Base-by-base conservation (phyloP, 371 early-diverging fungal species). In the Zancudomyces culisetae region DNA sequence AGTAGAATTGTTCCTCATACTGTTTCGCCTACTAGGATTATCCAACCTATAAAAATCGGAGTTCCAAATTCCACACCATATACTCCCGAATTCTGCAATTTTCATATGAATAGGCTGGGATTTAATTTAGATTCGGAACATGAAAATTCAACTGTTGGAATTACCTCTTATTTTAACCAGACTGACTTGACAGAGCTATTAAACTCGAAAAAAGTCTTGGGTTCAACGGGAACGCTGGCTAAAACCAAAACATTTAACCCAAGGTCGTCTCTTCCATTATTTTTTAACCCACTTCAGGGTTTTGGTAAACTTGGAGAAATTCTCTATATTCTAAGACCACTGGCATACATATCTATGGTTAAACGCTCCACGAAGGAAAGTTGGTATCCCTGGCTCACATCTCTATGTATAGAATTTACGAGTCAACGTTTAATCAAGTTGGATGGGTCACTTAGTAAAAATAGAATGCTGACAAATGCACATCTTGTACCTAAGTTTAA, bases 351-450 rank as follows among this genome's bases (percentile, higher is more conserved):
- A 2, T 49, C 87, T 24, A 75, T 80, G 2, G 72, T 90, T 43
- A 71, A 79, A 55, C 74, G 73, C 49, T 83, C 72, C 55, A 91
- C 90, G 12, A 62, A 57, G 51, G 59, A 72, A 43, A 79, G 85
- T 12, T 92, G 88, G 85, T 72, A 73, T 47, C 93, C 96, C 3
- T 90, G 90, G 87, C 57, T 82, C 19, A 29, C 83, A 3, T 91
- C 93, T 0, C 53, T 90, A 29, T 55, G 71, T 0, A 59, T 87
- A 29, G 96, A 95, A 55, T 27, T 77, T 19, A 53, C 60, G 1
- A 76, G 82, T 8, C 67, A 76, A 53, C 57, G 42, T 47, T 68
- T 56, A 39, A 58, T 6, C 53, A 55, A 35, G 48, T 59, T 0
- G 66, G 60, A 26, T 21, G 61, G 43, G 46, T 43, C 4, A 19